Evolutionary conservation across 495 filamentous ascomycete genomes (phyloP).

Genomic region (Tetracladium marchalianum): DNA sequence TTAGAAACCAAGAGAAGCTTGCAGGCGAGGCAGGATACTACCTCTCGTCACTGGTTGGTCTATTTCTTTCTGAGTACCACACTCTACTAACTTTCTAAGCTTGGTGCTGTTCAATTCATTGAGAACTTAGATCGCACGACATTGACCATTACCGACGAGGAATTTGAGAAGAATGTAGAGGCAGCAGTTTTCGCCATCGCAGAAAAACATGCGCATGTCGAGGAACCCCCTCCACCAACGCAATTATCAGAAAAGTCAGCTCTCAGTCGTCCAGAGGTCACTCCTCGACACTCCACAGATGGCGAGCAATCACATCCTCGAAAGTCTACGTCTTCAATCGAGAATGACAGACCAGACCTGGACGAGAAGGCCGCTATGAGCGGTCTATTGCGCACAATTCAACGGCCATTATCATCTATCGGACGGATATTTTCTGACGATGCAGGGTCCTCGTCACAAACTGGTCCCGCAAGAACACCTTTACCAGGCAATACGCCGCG

Average conservation of each 20-base stretch:
- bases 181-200: constrained; percentile 93
- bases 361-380: constrained; percentile 73
- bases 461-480: constrained; percentile 44
- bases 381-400: constrained; percentile 82
- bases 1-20: constrained; percentile 94
- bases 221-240: constrained; percentile 25
- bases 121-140: constrained; percentile 91
- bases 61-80: constrained; percentile 4
- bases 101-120: constrained; percentile 94
- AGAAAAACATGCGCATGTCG: constrained; percentile 55
- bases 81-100: constrained; percentile 34
- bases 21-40: constrained; percentile 97
- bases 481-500: constrained; percentile 47
- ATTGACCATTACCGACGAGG: constrained; percentile 85
- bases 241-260: constrained; percentile 53
- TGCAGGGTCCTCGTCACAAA: constrained; percentile 19
- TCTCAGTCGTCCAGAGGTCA: constrained; percentile 40
- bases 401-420: constrained; percentile 84
- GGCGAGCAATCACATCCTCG: constrained; percentile 40
- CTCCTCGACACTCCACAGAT: constrained; percentile 45
- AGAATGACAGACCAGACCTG: constrained; percentile 39
- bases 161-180: constrained; percentile 93
- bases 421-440: constrained; percentile 97
- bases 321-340: constrained; percentile 27
- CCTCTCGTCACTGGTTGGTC: constrained; percentile 78